Conservation (phyloP, 345 rosid genomes). For the Lumnitzera racemosa region DNA sequence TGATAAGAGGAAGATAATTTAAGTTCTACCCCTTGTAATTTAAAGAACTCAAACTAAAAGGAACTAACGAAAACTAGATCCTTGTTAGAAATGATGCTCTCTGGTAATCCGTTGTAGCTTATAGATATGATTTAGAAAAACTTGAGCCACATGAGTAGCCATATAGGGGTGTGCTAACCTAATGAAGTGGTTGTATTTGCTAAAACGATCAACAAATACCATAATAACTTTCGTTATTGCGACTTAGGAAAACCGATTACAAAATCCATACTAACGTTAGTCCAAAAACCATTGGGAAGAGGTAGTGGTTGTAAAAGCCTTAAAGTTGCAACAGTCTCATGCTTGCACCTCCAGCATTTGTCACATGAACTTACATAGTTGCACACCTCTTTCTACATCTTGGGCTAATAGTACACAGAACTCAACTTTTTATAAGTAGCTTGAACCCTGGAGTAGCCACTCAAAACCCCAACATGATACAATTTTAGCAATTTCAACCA, state of each 20-base stretch:
- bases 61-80: neutral
- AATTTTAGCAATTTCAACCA: neutral
- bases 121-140: neutral
- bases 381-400: neutral
- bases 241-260: neutral
- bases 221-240: neutral
- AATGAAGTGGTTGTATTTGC: neutral
- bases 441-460: no score
- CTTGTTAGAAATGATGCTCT: neutral
- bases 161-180: neutral
- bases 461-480: no score
- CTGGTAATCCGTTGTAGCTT: conserved; percentile 1
- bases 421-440: neutral
- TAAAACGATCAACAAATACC: neutral
- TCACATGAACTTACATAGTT: neutral
- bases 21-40: no score
- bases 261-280: neutral
- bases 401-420: neutral
- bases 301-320: no score
- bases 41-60: no score
- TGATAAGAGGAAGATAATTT: no score
- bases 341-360: no score
- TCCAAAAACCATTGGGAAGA: neutral
- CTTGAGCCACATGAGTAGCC: neutral
- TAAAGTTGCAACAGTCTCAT: no score